Evolutionary conservation across 345 rosid genomes (phyloP).

Genomic region (Eucalyptus lansdowneana): DNA sequence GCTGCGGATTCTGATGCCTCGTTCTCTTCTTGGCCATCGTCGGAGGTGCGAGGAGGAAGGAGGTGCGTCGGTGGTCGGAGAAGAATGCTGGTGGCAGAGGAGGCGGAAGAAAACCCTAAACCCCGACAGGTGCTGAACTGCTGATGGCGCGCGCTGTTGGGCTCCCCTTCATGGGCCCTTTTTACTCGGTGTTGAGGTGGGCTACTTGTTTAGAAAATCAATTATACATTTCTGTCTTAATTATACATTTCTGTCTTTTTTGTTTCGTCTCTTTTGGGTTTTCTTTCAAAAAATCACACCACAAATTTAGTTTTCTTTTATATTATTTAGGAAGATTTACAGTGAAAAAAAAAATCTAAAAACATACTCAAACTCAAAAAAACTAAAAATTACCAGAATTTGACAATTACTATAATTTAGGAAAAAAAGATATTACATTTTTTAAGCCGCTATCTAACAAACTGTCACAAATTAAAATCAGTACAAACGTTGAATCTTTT

Average conservation of each 20-base stretch:
- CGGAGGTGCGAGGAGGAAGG: not conserved
- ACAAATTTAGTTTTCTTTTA: not conserved
- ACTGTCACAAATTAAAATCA: not conserved
- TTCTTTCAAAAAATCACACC: not conserved
- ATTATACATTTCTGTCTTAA: not conserved
- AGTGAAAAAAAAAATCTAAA: fast-evolving
- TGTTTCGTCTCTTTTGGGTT: not conserved
- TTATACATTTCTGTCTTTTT: not conserved
- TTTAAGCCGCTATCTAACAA: fast-evolving
- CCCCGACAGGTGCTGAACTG: not conserved
- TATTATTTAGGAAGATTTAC: not conserved
- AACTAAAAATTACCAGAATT: not conserved
- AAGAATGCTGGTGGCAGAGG: not conserved
- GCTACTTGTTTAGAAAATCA: not conserved
- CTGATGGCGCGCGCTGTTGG: not conserved
- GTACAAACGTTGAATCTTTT: not conserved
- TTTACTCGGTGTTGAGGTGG: not conserved
- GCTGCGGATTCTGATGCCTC: constrained; percentile 53
- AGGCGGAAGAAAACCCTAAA: not conserved
- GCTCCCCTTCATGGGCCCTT: not conserved
- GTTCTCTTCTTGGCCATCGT: constrained; percentile 39
- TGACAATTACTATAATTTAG: not conserved
- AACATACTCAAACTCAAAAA: not conserved
- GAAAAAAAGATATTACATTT: not conserved
- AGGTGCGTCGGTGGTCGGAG: not conserved